Conservation (phyloP, 2,329 filamentous ascomycete genomes). For the Botrytis squamosa region DNA sequence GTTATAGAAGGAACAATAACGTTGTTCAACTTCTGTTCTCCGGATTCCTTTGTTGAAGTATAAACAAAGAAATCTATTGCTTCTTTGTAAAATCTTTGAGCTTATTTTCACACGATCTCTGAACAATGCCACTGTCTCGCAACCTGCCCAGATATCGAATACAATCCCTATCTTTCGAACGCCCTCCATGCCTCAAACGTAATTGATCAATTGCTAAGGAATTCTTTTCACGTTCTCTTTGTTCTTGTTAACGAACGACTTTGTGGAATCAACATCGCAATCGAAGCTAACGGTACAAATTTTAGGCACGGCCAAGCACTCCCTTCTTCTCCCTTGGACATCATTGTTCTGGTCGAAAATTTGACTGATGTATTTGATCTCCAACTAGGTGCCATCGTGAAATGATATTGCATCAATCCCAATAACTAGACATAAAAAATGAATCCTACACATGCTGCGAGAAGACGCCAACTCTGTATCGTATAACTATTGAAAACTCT, state of each 20-base stretch:
- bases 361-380: not conserved
- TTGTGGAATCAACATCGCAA: not conserved
- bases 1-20: not conserved
- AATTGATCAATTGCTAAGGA: not conserved
- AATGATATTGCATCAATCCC: fast-evolving
- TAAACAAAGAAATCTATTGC: fast-evolving
- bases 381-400: not conserved
- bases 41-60: not conserved
- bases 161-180: not conserved
- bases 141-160: not conserved
- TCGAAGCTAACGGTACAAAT: not conserved
- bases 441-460: not conserved
- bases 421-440: no score
- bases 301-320: not conserved
- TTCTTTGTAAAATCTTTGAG: not conserved
- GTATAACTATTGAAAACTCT: no score
- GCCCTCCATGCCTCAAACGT: no score
- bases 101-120: not conserved
- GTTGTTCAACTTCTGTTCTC: not conserved
- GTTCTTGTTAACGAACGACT: no score
- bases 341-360: not conserved
- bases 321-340: not conserved
- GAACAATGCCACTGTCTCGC: not conserved
- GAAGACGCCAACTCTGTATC: not conserved
- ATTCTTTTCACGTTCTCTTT: no score